phyloP scores from a whole-genome alignment of 2,329 filamentous ascomycete species.

The Nemania diffusa region DNA sequence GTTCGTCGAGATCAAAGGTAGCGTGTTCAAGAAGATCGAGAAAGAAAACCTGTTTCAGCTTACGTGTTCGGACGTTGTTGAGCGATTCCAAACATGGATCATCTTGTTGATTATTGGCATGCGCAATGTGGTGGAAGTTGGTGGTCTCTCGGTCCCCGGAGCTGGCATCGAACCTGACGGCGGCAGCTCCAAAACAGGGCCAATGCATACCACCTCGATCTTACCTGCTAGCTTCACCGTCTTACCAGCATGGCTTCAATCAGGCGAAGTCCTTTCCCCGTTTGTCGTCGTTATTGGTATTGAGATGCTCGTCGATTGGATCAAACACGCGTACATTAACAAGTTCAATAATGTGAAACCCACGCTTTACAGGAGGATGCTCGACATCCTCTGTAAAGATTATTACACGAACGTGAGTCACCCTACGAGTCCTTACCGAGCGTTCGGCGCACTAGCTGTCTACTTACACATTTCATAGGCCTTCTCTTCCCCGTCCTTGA shows the following conservation, averaged over 20 bases:
- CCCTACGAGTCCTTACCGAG: neutral
- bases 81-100: slow-evolving; percentile 96
- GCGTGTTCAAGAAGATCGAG: slow-evolving; percentile 98
- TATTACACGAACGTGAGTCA: slow-evolving; percentile 88
- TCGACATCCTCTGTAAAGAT: slow-evolving; percentile 95
- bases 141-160: slow-evolving; percentile 76
- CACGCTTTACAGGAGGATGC: slow-evolving; percentile 84
- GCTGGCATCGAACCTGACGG: slow-evolving; percentile 60
- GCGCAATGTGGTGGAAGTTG: slow-evolving; percentile 95
- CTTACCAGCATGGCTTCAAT: slow-evolving; percentile 79
- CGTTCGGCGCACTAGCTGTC: neutral
- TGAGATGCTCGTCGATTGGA: slow-evolving; percentile 95
- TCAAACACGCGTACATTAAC: slow-evolving; percentile 97
- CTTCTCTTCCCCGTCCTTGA: slow-evolving; percentile 90
- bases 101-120: slow-evolving; percentile 97
- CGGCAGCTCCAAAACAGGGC: slow-evolving; percentile 64
- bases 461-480: slow-evolving; percentile 63
- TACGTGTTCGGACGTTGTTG: slow-evolving; percentile 95
- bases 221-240: slow-evolving; percentile 92
- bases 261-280: slow-evolving; percentile 88
- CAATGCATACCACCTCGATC: slow-evolving; percentile 76
- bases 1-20: slow-evolving; percentile 98
- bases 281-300: slow-evolving; percentile 95
- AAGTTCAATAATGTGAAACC: slow-evolving; percentile 99
- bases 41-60: slow-evolving; percentile 98